Evolutionary conservation across 2,329 filamentous ascomycete species (phyloP).

Genomic region (Pyrenophora graminea): DNA sequence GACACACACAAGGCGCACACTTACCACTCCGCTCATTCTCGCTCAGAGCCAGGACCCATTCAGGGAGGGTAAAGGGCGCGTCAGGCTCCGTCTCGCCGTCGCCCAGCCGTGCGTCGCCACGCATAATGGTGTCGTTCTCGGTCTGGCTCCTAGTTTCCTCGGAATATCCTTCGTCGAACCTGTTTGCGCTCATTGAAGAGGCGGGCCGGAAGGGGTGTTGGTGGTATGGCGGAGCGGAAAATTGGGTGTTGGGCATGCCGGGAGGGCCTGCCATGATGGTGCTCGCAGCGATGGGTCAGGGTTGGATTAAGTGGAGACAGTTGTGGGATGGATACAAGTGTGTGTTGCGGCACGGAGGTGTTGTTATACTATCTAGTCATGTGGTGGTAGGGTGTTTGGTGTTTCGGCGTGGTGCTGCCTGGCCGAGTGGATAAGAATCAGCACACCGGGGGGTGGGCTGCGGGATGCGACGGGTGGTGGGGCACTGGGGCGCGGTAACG

Average conservation of each 20-base stretch:
- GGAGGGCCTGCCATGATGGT: slow-evolving; percentile 41
- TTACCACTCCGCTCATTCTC: slow-evolving; percentile 61
- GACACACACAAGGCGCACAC: slow-evolving; percentile 11
- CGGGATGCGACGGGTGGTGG: slow-evolving; percentile 3
- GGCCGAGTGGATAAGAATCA: slow-evolving; percentile 2
- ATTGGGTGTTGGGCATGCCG: slow-evolving; percentile 29
- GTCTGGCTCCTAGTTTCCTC: slow-evolving; percentile 66
- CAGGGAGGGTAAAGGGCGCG: slow-evolving; percentile 51
- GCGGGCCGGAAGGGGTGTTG: slow-evolving; percentile 43
- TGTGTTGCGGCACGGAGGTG: slow-evolving; percentile 1
- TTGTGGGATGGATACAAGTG: not conserved
- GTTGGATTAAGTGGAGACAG: slow-evolving; percentile 5
- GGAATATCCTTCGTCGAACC: slow-evolving; percentile 83
- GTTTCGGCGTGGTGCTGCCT: slow-evolving; percentile 20
- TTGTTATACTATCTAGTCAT: not conserved
- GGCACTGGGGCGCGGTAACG: not conserved
- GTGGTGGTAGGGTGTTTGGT: slow-evolving; percentile 2
- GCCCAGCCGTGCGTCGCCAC: slow-evolving; percentile 41
- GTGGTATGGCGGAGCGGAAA: slow-evolving; percentile 37
- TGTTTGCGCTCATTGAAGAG: slow-evolving; percentile 44
- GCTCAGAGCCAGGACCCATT: slow-evolving; percentile 59
- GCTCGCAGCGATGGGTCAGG: slow-evolving; percentile 9
- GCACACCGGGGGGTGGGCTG: not conserved
- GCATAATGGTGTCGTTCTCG: slow-evolving; percentile 49
- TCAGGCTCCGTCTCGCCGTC: slow-evolving; percentile 42